Evolutionary conservation across 441 rosid species (phyloP).

Genomic region (Pelargonium australe): DNA sequence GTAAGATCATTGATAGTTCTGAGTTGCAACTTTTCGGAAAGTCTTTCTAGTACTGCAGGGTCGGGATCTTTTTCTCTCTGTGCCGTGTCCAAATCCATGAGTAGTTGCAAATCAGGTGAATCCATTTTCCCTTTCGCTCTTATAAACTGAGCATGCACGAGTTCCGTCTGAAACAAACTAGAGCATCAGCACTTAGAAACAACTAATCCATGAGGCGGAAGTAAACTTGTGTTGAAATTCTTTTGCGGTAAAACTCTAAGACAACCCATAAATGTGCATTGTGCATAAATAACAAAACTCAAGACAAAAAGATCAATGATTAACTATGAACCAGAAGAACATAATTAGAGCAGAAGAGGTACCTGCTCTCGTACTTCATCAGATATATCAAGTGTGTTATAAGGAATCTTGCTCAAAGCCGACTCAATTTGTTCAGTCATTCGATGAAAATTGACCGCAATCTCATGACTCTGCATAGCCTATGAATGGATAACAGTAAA

Average conservation of each 20-base stretch:
- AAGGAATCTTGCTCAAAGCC: constrained; percentile 59
- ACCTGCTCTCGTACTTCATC: constrained; percentile 95
- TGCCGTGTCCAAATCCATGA: constrained; percentile 55
- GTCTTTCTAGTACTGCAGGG: constrained; percentile 50
- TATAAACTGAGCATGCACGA: constrained; percentile 76
- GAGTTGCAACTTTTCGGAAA: constrained; percentile 74
- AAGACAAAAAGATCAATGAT: too few species aligned
- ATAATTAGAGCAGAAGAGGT: constrained; percentile 9
- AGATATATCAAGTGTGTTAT: constrained; percentile 47
- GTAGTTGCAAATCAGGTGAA: constrained; percentile 52
- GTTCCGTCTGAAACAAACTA: constrained; percentile 46
- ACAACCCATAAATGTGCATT: too few species aligned
- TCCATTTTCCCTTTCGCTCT: constrained; percentile 67
- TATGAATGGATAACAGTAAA: constrained; percentile 19
- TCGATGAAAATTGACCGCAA: constrained; percentile 39
- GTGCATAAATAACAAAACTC: too few species aligned
- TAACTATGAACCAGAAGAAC: too few species aligned
- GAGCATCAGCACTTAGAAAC: background rate
- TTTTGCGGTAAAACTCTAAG: too few species aligned
- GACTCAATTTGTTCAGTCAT: constrained; percentile 58
- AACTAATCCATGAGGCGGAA: background rate
- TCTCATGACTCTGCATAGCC: constrained; percentile 50
- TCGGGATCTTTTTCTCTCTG: constrained; percentile 54
- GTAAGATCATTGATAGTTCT: constrained; percentile 63
- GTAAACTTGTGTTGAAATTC: too few species aligned